These are phyloP conservation scores for Trypanosoma brucei DNA, from an alignment of 208 protist genomes.

Conservation along the genomic window DNA sequence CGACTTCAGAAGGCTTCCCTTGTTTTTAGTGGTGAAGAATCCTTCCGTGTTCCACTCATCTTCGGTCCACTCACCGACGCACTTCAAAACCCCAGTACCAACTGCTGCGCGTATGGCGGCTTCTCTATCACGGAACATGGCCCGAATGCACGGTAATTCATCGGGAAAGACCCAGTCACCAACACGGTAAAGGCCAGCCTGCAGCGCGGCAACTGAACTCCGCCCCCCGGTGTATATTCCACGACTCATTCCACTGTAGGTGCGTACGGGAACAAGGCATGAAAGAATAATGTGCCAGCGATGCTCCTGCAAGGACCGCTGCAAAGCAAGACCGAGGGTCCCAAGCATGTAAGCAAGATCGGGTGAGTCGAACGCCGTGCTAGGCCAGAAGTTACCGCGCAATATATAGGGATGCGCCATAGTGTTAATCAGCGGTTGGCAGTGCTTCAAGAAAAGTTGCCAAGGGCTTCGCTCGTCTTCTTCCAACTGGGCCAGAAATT, in stretches of 20 bases:
- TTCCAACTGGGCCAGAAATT: slow-evolving; percentile 44
- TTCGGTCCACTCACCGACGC: neutral
- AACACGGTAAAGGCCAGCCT: slow-evolving; percentile 54
- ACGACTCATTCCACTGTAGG: slow-evolving; percentile 73
- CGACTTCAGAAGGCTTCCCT: slow-evolving; percentile 19
- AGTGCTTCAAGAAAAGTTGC: slow-evolving; percentile 85
- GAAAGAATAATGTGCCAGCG: slow-evolving; percentile 83
- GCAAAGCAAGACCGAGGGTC: slow-evolving; percentile 65
- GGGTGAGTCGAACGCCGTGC: slow-evolving; percentile 77
- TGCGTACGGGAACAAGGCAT: slow-evolving; percentile 77
- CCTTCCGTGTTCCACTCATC: slow-evolving; percentile 18
- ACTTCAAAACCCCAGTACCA: slow-evolving; percentile 4
- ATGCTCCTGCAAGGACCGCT: slow-evolving; percentile 78
- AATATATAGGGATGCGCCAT: slow-evolving; percentile 79
- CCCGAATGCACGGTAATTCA: slow-evolving; percentile 27
- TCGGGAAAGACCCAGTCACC: slow-evolving; percentile 45
- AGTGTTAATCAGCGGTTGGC: slow-evolving; percentile 69
- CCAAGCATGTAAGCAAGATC: slow-evolving; percentile 69
- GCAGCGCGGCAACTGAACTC: slow-evolving; percentile 52
- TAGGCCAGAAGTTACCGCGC: slow-evolving; percentile 86
- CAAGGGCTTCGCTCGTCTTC: slow-evolving; percentile 84
- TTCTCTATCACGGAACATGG: slow-evolving; percentile 23
- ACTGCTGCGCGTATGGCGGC: slow-evolving; percentile 27
- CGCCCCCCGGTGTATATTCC: slow-evolving; percentile 79
- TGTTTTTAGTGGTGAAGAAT: slow-evolving; percentile 25